A percentile compares a stretch with the other conserved stretches of the same genome.
Evolutionary conservation across 2,329 filamentous ascomycete genomes (phyloP).

Genomic region (Nemania bipapillata): DNA sequence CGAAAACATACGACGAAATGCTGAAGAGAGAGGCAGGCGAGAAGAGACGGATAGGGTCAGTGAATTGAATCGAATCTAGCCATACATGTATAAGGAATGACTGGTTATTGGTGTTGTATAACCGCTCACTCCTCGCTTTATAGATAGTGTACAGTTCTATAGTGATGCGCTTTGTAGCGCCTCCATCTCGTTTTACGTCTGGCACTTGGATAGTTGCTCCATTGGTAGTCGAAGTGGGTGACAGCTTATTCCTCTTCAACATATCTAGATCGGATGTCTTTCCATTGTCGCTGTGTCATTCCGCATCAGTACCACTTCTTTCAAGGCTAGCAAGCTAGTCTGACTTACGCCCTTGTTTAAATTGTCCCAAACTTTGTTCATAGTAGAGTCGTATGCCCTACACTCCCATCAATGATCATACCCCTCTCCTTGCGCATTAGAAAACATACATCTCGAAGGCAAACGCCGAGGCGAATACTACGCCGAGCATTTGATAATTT

Average conservation of each 20-base stretch:
- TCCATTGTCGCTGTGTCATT: conserved; percentile 88
- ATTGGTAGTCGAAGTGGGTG: conserved; percentile 21
- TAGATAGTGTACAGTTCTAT: conserved; percentile 40
- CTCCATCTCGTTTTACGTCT: neutral
- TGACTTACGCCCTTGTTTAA: conserved; percentile 88
- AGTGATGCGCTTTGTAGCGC: conserved; percentile 18
- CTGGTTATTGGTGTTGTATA: conserved; percentile 18
- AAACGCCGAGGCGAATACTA: conserved; percentile 88
- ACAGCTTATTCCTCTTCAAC: conserved; percentile 66
- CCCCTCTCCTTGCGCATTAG: conserved; percentile 19
- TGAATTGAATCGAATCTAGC: conserved; percentile 3
- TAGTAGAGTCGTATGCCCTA: conserved; percentile 83
- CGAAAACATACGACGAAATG: neutral
- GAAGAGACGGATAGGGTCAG: conserved; percentile 7
- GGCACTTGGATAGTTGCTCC: neutral
- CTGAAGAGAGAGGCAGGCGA: conserved; percentile 1
- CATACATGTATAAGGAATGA: conserved; percentile 26
- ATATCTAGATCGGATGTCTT: conserved; percentile 95
- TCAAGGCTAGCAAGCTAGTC: neutral
- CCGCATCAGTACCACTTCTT: conserved; percentile 49
- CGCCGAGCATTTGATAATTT: conserved; percentile 87
- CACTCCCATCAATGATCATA: conserved; percentile 50
- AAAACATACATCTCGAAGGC: conserved; percentile 86
- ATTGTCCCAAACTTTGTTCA: conserved; percentile 89
- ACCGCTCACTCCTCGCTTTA: conserved; percentile 28